A percentile compares a stretch with the other conserved stretches of the same genome.
phyloP scores from a whole-genome alignment of 495 filamentous ascomycete species.

The Daldinia concentrica region DNA sequence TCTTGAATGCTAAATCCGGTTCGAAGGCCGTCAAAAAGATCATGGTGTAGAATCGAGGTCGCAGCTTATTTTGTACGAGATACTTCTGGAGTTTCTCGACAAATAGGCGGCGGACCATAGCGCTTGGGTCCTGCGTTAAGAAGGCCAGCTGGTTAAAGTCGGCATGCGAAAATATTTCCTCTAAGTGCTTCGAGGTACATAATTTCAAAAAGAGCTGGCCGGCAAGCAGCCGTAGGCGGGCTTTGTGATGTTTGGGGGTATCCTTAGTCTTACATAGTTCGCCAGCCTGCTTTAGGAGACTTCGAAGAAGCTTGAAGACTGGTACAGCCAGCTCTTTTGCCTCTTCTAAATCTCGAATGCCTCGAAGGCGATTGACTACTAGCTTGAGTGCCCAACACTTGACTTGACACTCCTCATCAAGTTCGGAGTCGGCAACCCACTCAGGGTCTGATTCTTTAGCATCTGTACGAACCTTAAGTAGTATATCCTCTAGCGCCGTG shows the following conservation, averaged over 20 bases:
- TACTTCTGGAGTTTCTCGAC: slow-evolving; percentile 88
- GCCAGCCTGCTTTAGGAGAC: slow-evolving; percentile 75
- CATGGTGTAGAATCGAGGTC: slow-evolving; percentile 83
- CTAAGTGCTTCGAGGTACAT: slow-evolving; percentile 75
- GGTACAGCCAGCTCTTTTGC: slow-evolving; percentile 71
- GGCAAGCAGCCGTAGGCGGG: slow-evolving; percentile 81
- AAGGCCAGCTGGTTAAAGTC: slow-evolving; percentile 84
- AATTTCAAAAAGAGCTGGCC: slow-evolving; percentile 86
- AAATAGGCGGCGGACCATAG: slow-evolving; percentile 79
- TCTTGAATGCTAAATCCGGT: slow-evolving; percentile 71
- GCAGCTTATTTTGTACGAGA: slow-evolving; percentile 71
- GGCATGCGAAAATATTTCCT: slow-evolving; percentile 72
- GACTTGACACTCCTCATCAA: slow-evolving; percentile 82
- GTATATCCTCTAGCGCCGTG: slow-evolving; percentile 77
- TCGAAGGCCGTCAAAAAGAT: slow-evolving; percentile 92
- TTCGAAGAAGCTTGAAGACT: slow-evolving; percentile 81
- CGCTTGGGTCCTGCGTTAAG: slow-evolving; percentile 79
- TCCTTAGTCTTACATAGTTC: slow-evolving; percentile 78
- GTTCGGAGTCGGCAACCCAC: slow-evolving; percentile 73
- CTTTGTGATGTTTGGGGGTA: slow-evolving; percentile 77
- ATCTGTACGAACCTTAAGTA: slow-evolving; percentile 72
- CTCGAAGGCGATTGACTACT: slow-evolving; percentile 85
- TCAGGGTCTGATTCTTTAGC: slow-evolving; percentile 60
- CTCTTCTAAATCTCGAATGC: slow-evolving; percentile 65
- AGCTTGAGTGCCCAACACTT: slow-evolving; percentile 91